These are phyloP conservation scores for Rhododendron griersonianum DNA, from an alignment of 148 eudicot genomes.

Conservation along the genomic window DNA sequence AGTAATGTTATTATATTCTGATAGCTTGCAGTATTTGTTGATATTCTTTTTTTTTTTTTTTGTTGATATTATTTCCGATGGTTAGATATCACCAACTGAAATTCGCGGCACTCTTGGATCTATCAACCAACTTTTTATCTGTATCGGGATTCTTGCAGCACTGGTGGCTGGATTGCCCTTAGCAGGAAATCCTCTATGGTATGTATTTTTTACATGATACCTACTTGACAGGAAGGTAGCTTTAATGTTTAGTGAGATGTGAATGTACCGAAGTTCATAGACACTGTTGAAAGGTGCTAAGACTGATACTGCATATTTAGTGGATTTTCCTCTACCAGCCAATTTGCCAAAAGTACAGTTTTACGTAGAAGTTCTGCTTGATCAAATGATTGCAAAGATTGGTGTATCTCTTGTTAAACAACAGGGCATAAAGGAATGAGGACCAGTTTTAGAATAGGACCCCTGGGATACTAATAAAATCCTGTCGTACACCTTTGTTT, in stretches of 20 bases:
- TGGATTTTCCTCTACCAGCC: neutral
- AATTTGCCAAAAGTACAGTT: neutral
- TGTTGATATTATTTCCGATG: slow-evolving; percentile 20
- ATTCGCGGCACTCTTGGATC: slow-evolving; percentile 98
- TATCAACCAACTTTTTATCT: slow-evolving; percentile 90
- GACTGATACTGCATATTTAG: neutral
- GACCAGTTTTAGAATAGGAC: neutral
- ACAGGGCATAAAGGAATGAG: neutral
- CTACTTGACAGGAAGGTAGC: neutral
- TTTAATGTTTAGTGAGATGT: slow-evolving; percentile 4
- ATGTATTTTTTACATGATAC: slow-evolving; percentile 14
- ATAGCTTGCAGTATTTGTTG: slow-evolving; percentile 4
- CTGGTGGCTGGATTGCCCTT: slow-evolving; percentile 93
- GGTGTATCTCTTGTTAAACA: slow-evolving; percentile 4
- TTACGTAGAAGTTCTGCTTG: neutral
- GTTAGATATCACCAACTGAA: slow-evolving; percentile 95
- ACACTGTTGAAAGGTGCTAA: slow-evolving; percentile 1
- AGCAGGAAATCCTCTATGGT: slow-evolving; percentile 88
- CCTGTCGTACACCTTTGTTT: neutral
- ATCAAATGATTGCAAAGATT: neutral
- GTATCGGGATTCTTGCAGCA: slow-evolving; percentile 92
- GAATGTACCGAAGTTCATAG: neutral
- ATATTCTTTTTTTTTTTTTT: neutral
- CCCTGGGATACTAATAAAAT: neutral
- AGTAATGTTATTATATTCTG: neutral